Base-by-base conservation (phyloP, 768 basidiomycete genomes). In the Psilocybe sp. region DNA sequence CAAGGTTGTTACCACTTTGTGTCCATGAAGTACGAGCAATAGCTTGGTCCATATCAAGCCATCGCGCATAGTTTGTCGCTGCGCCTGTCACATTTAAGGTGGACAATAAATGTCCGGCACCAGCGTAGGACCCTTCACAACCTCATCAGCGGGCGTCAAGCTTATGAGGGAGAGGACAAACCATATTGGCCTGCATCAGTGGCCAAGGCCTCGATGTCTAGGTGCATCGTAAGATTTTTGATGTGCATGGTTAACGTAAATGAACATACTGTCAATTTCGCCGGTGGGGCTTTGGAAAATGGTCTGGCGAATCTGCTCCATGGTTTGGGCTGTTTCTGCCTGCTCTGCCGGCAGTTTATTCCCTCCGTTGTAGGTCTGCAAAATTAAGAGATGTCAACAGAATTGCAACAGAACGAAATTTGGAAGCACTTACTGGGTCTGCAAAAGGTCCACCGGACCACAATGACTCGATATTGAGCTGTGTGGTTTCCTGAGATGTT, bases 361-460 rank as follows among this genome's bases (percentile, higher is more conserved):
- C 1, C 86, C 86, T 15, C 87, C 87, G 56, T 86, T 85, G 59
- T 89, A 89, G 0, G 73, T 72, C 84, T 82, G 34, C 5, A 36
- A 2, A 4, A 35, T 33, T 16, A 33, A 51, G 40, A 10, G 23
- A 23, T 7, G 13, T 23, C 12, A 8, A 14, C 10, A 33, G 14
- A 28, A 41, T 23, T 20, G 32, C 34, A 41, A 14, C 23, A 31
- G n/a, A n/a, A n/a, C n/a, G n/a, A n/a, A 39, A n/a, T 40, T 9
- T 13, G 34, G n/a, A 13, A 65, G 74, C 12, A 33, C 46, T 28
- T 60, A 87, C 85, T 9, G 78, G 74, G 58, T 86, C 80, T 41
- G 79, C 73, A 53, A 86, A 86, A 7, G 85, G 83, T 3, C 87
- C 87, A 15, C 87, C 87, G 15, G 81, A 76, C 87, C 88, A 89